Evolutionary conservation across 2,329 filamentous ascomycete genomes (phyloP).

Genomic region (Bipolaris victoriae): DNA sequence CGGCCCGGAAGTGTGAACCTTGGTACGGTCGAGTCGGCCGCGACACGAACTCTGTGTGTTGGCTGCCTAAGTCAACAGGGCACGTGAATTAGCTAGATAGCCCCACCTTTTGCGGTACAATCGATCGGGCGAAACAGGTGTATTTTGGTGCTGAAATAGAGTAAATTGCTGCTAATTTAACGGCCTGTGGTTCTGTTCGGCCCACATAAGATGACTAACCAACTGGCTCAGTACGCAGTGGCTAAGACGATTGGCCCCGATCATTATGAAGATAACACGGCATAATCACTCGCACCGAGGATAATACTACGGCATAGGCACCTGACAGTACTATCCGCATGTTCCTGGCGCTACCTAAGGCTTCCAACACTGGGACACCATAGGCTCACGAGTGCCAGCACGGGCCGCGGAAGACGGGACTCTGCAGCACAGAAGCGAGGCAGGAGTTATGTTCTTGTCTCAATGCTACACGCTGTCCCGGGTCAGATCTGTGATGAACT

Average conservation of each 20-base stretch:
- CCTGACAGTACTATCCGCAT: not conserved
- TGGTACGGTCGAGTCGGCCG: not conserved
- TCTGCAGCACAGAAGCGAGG: not conserved
- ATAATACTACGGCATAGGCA: not conserved
- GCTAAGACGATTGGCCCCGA: not conserved
- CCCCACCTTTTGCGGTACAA: not conserved
- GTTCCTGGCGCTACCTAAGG: not conserved
- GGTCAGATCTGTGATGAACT: no score
- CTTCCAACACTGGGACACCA: not conserved
- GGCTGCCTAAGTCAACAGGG: not conserved
- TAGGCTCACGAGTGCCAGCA: not conserved
- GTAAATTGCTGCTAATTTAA: not conserved
- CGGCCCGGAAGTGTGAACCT: conserved; percentile 3
- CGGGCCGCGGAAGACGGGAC: not conserved
- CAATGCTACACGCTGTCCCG: not conserved
- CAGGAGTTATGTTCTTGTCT: not conserved
- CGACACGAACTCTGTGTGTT: conserved; percentile 3
- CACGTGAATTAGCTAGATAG: not conserved
- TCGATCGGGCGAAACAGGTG: not conserved
- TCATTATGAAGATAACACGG: not conserved
- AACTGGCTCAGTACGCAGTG: not conserved
- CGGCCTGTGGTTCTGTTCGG: not conserved
- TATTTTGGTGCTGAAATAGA: not conserved
- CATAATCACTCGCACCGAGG: not conserved
- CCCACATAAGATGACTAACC: not conserved